These are phyloP conservation scores for Naematelia encephala DNA, from an alignment of 768 basidiomycete genomes.

Conservation along the genomic window DNA sequence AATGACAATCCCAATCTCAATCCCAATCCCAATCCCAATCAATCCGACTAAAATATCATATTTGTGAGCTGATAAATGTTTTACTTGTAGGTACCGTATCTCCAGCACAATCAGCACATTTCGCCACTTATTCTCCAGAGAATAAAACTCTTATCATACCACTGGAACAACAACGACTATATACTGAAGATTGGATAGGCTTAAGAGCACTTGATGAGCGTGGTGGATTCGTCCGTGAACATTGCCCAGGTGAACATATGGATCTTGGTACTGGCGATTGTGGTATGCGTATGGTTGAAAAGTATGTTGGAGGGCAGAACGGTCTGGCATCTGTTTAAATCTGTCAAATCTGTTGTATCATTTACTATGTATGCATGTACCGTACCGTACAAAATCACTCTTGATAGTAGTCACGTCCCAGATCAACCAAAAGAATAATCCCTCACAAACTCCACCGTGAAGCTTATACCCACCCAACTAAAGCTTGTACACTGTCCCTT, in stretches of 20 bases:
- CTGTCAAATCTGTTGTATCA: neutral
- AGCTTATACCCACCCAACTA: too few species aligned
- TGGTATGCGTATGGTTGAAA: conserved; percentile 29
- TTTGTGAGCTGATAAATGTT: too few species aligned
- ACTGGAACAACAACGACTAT: conserved; percentile 29
- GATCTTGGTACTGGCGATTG: conserved; percentile 44
- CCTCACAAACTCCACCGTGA: too few species aligned
- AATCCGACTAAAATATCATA: too few species aligned
- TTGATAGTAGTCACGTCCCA: too few species aligned
- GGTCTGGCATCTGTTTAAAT: too few species aligned
- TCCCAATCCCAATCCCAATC: too few species aligned
- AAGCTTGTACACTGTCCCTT: conserved; percentile 68
- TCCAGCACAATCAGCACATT: conserved; percentile 47
- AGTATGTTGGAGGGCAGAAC: conserved; percentile 25
- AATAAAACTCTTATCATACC: conserved; percentile 32
- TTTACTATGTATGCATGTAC: neutral
- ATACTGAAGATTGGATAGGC: conserved; percentile 45
- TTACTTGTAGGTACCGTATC: conserved; percentile 37
- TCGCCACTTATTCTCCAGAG: conserved; percentile 35
- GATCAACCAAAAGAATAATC: too few species aligned
- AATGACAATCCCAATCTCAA: neutral
- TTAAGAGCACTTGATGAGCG: conserved; percentile 29
- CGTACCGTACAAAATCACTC: too few species aligned
- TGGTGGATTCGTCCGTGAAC: conserved; percentile 25
- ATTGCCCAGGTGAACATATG: conserved; percentile 49